Evolutionary conservation across 306 rosid genomes (phyloP), one percentile per base, ranked within the genome.

Genomic region (Abrus pulchellus): DNA sequence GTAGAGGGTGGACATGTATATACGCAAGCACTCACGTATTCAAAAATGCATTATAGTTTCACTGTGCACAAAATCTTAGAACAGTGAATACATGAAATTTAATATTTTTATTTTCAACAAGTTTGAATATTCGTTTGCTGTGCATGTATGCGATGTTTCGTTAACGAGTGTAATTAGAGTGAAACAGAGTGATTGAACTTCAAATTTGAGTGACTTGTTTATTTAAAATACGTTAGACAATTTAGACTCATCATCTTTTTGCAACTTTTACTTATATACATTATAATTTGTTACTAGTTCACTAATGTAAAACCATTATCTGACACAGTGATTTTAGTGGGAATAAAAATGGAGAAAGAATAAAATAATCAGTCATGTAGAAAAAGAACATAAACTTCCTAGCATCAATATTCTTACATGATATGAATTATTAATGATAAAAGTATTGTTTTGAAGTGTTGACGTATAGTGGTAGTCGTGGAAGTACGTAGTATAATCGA

Each of bases 71-170:
- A 13, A 12, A 60, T 33, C 67, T 60, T 32, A 63, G 28, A 63
- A 63, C 2, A 36, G 47, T 62, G 29, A 20, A 20, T 8, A 20
- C 0, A 54, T 9, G 1, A 12, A 10, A 14, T 27, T 27, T 29
- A 29, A 54, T 72, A 27, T 73, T 72, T 55, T 4, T 9, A 52
- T 60, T 33, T 32, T 5, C 28, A 9, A 10, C 78, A 73, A 38
- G 13, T 55, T 73, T 50, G 20, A 20, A 20, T 29, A 56, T 41
- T 29, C 30, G 38, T 12, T 73, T 38, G 10, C 7, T 20, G 66
- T 74, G 63, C 66, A 6, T 55, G 11, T 38, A 5, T 3, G 20
- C 27, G 20, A 13, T 7, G 55, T 14, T 32, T 70, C 2, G 28
- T 27, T 72, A 40, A 36, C 57, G 6, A 70, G 32, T 40, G 45